Percentiles rank a stretch among this genome's conserved stretches.
Evolutionary conservation across 75 land plant genomes (phyloP).

Genomic region (Pseudotsuga menziesii): DNA sequence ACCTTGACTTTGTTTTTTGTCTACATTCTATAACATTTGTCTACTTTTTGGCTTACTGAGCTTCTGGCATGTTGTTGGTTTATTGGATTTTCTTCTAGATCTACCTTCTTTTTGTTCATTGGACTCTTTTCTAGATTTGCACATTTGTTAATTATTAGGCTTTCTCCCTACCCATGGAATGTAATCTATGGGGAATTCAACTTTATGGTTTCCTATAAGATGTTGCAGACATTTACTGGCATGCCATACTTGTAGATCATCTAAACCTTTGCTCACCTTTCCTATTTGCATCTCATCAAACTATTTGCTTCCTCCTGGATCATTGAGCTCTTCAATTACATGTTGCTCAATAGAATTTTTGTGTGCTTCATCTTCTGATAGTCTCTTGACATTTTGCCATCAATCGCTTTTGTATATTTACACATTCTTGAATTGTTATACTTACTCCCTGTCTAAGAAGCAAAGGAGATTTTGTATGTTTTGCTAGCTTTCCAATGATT

Average conservation of each 20-base stretch:
- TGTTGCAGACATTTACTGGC: neutral
- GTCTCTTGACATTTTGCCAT: neutral
- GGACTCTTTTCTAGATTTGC: neutral
- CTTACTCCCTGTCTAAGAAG: too few species aligned
- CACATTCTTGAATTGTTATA: too few species aligned
- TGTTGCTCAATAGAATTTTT: neutral
- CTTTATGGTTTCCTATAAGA: neutral
- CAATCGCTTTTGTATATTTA: too few species aligned
- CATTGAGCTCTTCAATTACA: neutral
- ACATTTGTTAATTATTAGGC: neutral
- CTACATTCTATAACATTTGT: neutral
- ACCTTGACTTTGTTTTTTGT: neutral
- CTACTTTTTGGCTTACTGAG: neutral
- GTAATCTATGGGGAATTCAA: too few species aligned
- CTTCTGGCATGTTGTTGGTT: neutral
- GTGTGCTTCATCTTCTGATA: too few species aligned
- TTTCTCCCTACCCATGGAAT: neutral
- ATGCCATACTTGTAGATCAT: neutral
- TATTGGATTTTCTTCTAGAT: neutral
- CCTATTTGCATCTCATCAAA: neutral
- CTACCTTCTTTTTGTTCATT: neutral
- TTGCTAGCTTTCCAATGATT: too few species aligned
- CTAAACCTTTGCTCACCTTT: neutral
- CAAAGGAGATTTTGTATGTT: too few species aligned
- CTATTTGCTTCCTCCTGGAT: neutral